Base-by-base conservation (phyloP, 2,329 filamentous ascomycete genomes). In the Fusarium sp. region DNA sequence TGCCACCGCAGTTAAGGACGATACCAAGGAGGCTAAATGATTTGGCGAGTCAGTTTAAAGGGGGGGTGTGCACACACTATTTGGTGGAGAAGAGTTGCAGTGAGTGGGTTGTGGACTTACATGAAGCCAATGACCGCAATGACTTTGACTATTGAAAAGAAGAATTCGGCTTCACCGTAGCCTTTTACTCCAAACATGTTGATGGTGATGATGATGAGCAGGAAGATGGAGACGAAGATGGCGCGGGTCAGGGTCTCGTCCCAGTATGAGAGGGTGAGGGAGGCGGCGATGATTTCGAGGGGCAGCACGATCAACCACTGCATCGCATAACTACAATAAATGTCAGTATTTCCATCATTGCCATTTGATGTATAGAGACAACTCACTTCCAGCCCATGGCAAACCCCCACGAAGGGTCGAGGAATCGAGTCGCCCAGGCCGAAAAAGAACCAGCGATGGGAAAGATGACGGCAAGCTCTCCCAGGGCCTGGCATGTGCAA, bases 401-500 rank as follows among this genome's bases (percentile, higher is more conserved):
- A 77, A 97, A 97, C 0, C 94, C 94, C 94, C 94, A 97, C 0
- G 95, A 95, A 1, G 95, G 95, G 76, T 98, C 94, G 16, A 98
- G 81, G 76, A 98, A 98, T 16, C 95, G 90, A 31, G 94, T 97
- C 16, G 95, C 96, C 82, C 95, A 98, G 8, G 94, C 91, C 1
- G 94, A 94, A 78, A 98, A 98, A 4, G 94, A 97, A 60, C 95
- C 95, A 23, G 95, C 93, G 27, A 98, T 92, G 4, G 95, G 95
- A 74, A 95, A 98, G 12, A 94, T 83, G 16, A 98, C 94, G 15
- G 95, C 94, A 80, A 98, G 89, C 81, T 98, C 95, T 68, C 95
- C 95, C 28, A 98, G 86, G 0, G 94, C 94, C 77, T 98, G 95
- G 34, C 97, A 92, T 2, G 94, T 97, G 78, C 92, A 96, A 81